A percentile compares a stretch with the other conserved stretches of the same genome.
Conservation (phyloP, 805 yeast species). For the Candida anglica region DNA sequence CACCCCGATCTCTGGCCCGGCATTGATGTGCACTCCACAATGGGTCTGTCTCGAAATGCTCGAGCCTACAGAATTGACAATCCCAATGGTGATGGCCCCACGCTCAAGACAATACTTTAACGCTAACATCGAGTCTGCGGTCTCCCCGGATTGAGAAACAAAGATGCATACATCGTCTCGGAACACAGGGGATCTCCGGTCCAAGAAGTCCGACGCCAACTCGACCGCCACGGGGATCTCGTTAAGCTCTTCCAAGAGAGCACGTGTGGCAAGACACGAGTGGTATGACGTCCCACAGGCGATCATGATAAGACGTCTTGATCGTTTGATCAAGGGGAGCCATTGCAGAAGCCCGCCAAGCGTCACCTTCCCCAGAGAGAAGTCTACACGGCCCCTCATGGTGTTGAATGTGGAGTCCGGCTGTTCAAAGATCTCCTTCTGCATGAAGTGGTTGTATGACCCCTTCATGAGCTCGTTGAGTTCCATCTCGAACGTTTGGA, state of each 20-base stretch:
- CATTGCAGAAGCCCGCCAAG: constrained; percentile 87
- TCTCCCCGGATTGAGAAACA: constrained; percentile 98
- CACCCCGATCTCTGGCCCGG: constrained; percentile 99
- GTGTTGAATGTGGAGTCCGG: constrained; percentile 98
- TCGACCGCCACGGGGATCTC: constrained; percentile 92
- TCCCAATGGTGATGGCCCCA: constrained; percentile 96
- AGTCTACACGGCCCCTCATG: constrained; percentile 98
- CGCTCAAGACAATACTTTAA: constrained; percentile 92
- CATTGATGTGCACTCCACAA: constrained; percentile 98
- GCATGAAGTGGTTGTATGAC: constrained; percentile 93
- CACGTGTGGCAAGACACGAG: constrained; percentile 95
- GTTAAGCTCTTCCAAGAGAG: constrained; percentile 92
- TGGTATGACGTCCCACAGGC: constrained; percentile 99
- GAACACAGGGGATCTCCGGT: constrained; percentile 93
- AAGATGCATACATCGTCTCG: constrained; percentile 97
- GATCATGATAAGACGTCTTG: constrained; percentile 94
- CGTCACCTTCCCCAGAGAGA: constrained; percentile 67
- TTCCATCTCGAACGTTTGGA: constrained; percentile 95
- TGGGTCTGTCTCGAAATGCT: constrained; percentile 94
- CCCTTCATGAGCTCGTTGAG: constrained; percentile 98
- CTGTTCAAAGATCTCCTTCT: constrained; percentile 97
- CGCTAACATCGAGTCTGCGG: constrained; percentile 95
- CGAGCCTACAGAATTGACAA: constrained; percentile 96
- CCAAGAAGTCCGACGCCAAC: constrained; percentile 90
- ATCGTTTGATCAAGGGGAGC: constrained; percentile 85